These are phyloP conservation scores for Lenzites betulinus DNA, from an alignment of 768 basidiomycete species.

Conservation along the genomic window DNA sequence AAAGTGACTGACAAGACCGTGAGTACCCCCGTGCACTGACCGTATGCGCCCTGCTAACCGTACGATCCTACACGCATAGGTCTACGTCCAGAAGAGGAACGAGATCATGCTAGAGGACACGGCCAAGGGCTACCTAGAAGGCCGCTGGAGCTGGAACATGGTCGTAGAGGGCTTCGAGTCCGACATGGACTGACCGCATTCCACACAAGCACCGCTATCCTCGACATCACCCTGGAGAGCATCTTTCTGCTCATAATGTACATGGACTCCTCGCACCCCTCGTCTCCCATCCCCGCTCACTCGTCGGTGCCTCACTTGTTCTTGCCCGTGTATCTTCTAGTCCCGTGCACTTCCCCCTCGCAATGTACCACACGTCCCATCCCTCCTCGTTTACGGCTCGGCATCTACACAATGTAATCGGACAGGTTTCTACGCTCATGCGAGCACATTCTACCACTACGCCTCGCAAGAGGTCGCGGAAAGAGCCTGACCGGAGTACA, in stretches of 20 bases:
- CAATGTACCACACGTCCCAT: background rate
- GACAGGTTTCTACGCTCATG: background rate
- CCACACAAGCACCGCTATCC: background rate
- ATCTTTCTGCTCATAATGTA: background rate
- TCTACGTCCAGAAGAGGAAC: constrained; percentile 96
- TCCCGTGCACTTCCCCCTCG: background rate
- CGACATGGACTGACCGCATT: background rate
- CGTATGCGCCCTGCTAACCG: constrained; percentile 3
- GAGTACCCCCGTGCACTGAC: constrained; percentile 27
- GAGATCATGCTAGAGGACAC: constrained; percentile 96
- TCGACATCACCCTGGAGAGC: background rate
- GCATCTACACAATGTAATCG: background rate
- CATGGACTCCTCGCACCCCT: background rate
- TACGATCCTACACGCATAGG: constrained; percentile 38
- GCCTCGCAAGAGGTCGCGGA: too few relatives aligned
- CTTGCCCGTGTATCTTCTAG: background rate
- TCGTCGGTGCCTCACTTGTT: too few relatives aligned
- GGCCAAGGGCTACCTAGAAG: constrained; percentile 84
- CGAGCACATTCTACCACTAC: too few relatives aligned
- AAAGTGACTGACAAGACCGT: constrained; percentile 97
- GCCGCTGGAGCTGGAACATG: constrained; percentile 81
- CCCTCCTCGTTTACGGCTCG: background rate
- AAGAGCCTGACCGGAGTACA: too few relatives aligned
- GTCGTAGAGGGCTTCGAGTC: constrained; percentile 68
- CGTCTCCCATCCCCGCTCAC: background rate